phyloP scores from a whole-genome alignment of 2,329 filamentous ascomycete species.

The Drechslerella dactyloides region DNA sequence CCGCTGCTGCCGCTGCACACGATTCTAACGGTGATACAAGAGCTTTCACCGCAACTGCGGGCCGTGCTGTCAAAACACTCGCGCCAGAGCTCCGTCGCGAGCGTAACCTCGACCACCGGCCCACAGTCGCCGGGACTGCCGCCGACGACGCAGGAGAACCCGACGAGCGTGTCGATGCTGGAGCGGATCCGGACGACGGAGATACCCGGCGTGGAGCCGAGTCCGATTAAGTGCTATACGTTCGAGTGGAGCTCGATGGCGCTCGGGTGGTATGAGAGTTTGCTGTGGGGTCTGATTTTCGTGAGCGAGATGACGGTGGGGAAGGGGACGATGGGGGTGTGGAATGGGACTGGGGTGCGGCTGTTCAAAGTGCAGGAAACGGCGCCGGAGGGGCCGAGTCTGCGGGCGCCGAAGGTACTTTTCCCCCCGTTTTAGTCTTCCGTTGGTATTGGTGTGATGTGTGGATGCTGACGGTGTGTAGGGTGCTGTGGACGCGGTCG shows the following conservation, averaged over 20 bases:
- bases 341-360: slow-evolving; percentile 88
- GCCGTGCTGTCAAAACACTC: slow-evolving; percentile 62
- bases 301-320: slow-evolving; percentile 85
- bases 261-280: slow-evolving; percentile 92
- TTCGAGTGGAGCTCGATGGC: slow-evolving; percentile 94
- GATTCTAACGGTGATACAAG: slow-evolving; percentile 76
- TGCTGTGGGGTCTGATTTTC: slow-evolving; percentile 93
- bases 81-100: slow-evolving; percentile 54
- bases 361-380: slow-evolving; percentile 90
- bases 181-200: slow-evolving; percentile 67
- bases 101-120: slow-evolving; percentile 58
- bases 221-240: slow-evolving; percentile 77
- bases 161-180: slow-evolving; percentile 59
- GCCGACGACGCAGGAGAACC: slow-evolving; percentile 58
- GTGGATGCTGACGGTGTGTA: slow-evolving; percentile 55
- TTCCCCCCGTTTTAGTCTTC: slow-evolving; percentile 90
- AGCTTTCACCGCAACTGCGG: slow-evolving; percentile 67
- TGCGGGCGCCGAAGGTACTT: slow-evolving; percentile 73
- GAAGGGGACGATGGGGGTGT: slow-evolving; percentile 86
- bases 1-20: slow-evolving; percentile 88
- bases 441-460: slow-evolving; percentile 74
- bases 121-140: slow-evolving; percentile 57
- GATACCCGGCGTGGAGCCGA: slow-evolving; percentile 75
- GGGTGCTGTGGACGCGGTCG: slow-evolving; percentile 55
- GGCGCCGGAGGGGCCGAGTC: slow-evolving; percentile 75